These are phyloP conservation scores for Corynespora cassiicola DNA, from an alignment of 2,329 filamentous ascomycete genomes.

Conservation along the genomic window DNA sequence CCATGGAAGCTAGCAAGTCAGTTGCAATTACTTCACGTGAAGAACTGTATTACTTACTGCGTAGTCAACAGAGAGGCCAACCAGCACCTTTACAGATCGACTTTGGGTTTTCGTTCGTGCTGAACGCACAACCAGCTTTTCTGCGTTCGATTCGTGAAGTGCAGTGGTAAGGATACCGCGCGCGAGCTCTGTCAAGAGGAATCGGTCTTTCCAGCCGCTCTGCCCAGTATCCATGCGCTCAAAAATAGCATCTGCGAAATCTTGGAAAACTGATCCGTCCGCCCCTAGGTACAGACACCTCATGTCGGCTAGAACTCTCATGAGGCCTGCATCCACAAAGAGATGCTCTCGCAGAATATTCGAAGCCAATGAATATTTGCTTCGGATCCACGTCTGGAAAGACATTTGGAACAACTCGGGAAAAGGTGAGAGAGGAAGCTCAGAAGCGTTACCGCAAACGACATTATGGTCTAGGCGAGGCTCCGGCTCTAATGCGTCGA, in stretches of 20 bases:
- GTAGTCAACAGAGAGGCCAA: slow-evolving; percentile 71
- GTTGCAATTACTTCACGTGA: background rate
- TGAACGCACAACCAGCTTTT: slow-evolving; percentile 67
- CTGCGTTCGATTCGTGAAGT: slow-evolving; percentile 59
- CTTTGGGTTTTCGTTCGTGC: slow-evolving; percentile 55
- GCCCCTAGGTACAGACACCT: slow-evolving; percentile 77
- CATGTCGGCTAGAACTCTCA: slow-evolving; percentile 69
- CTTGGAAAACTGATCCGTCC: slow-evolving; percentile 72
- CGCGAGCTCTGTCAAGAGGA: slow-evolving; percentile 77
- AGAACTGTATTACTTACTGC: slow-evolving; percentile 59
- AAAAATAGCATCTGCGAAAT: slow-evolving; percentile 74
- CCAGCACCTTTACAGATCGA: slow-evolving; percentile 68
- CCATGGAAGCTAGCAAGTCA: slow-evolving; percentile 55
- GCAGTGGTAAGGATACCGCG: slow-evolving; percentile 71
- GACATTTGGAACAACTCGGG: slow-evolving; percentile 74
- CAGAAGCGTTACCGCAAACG: slow-evolving; percentile 56
- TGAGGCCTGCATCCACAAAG: slow-evolving; percentile 72
- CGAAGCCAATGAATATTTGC: slow-evolving; percentile 74
- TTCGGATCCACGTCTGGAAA: slow-evolving; percentile 78
- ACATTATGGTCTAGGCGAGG: slow-evolving; percentile 61
- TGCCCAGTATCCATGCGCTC: slow-evolving; percentile 70
- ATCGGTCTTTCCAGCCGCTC: slow-evolving; percentile 78
- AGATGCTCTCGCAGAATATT: slow-evolving; percentile 70
- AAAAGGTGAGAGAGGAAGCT: slow-evolving; percentile 68
- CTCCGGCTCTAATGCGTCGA: slow-evolving; percentile 18